Conservation (phyloP, 768 basidiomycete genomes). For the Serendipita indica region DNA sequence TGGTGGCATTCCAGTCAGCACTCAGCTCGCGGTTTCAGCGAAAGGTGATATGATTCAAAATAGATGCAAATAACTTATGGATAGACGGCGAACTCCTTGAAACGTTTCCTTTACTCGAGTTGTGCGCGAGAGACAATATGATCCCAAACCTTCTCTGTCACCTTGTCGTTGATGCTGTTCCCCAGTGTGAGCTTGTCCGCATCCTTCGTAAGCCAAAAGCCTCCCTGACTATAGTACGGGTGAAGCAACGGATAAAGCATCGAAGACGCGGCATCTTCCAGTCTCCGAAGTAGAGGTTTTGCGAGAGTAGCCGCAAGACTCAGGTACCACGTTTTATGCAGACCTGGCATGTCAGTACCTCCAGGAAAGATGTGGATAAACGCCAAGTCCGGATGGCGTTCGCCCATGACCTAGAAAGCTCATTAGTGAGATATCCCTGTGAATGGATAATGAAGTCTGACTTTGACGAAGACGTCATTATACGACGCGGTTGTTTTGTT, state of each 20-base stretch:
- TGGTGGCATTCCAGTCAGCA: too few relatives aligned
- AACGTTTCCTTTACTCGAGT: too few relatives aligned
- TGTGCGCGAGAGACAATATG: too few relatives aligned
- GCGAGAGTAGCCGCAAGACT: neutral
- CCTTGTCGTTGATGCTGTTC: neutral
- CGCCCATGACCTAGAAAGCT: neutral
- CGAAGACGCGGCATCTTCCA: neutral
- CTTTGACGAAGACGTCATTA: neutral
- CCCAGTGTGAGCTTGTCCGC: neutral
- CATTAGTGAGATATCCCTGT: neutral
- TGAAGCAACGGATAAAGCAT: neutral
- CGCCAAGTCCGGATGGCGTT: neutral
- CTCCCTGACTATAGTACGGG: neutral
- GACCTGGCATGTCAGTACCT: neutral
- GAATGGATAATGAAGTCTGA: neutral
- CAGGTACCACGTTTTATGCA: neutral
- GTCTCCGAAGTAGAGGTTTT: too few relatives aligned
- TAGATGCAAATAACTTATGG: too few relatives aligned
- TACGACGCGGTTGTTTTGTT: neutral
- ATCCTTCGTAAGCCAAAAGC: neutral
- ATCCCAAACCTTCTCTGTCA: neutral
- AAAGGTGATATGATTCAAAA: too few relatives aligned
- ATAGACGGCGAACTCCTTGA: too few relatives aligned
- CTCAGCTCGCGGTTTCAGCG: too few relatives aligned
- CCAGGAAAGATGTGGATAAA: neutral